Evolutionary conservation across 768 basidiomycete species (phyloP), one percentile per base, ranked within the genome.

Genomic region (Fibroporia radiculosa): DNA sequence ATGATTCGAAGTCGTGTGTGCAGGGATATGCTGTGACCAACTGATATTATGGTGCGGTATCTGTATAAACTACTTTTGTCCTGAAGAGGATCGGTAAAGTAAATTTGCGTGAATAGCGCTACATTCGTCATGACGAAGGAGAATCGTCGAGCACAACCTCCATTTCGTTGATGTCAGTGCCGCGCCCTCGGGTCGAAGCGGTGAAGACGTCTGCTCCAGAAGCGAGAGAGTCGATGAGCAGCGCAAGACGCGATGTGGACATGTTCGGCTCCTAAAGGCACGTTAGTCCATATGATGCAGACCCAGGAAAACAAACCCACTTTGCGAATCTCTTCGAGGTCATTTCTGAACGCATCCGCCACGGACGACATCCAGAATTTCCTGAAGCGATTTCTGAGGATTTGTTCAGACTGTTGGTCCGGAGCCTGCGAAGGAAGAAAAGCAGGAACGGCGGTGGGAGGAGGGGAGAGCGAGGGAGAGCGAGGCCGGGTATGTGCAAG

Each of bases 341-440:
- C 90, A 36, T 84, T 81, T 50, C 75, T 77, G 64, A 92, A 93
- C 10, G 78, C 87, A 58, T 90, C 85, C 1, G 80, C 84, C 6
- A 91, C 73, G 0, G 82, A 78, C 2, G 77, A 66, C 87, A 92
- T 89, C 89, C 89, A 92, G 56, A 92, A 91, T 60, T 82, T 81
- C 44, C 82, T 68, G 60, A 92, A 92, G 34, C 70, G 75, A 26
- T 77, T 77, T 55, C 78, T 81, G 57, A 90, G 59, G 6, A 60
- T 57, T 34, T 72, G 65, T 48, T 89, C 82, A 24, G 67, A 62
- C 36, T 69, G 61, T 12, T 58, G 53, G 5, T 62, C 56, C 25
- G 67, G 62, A 0, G 54, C 56, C 14, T 52, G 51, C 14, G 62
- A 50, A 3, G 77, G 68, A 11, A 83, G 55, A 55, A 88, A 84